A percentile compares a stretch with the other conserved stretches of the same genome.
These are phyloP conservation scores for Naumovozyma baii DNA, from an alignment of 805 yeast genomes.

Conservation along the genomic window DNA sequence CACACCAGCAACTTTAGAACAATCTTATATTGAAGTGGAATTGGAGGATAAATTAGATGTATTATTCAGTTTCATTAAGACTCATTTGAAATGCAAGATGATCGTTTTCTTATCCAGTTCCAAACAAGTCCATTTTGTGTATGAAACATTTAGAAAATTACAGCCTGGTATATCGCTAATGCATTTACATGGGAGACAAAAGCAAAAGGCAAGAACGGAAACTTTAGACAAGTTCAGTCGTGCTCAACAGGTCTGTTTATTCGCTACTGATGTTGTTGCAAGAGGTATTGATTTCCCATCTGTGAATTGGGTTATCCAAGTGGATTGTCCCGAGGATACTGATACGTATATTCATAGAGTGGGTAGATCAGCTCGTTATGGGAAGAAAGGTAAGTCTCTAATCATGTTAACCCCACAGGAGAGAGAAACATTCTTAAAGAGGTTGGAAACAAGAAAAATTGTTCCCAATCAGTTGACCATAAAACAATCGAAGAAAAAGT, in stretches of 20 bases:
- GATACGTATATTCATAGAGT: conserved; percentile 88
- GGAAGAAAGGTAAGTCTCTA: conserved; percentile 72
- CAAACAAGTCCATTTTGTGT: conserved; percentile 83
- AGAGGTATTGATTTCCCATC: conserved; percentile 89
- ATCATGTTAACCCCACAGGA: conserved; percentile 79
- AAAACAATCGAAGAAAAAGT: conserved; percentile 58
- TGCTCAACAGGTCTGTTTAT: conserved; percentile 69
- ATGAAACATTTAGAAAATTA: conserved; percentile 74
- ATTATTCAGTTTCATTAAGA: conserved; percentile 75
- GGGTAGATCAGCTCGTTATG: conserved; percentile 84
- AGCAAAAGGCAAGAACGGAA: conserved; percentile 81
- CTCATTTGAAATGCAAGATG: conserved; percentile 72
- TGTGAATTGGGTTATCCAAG: conserved; percentile 89
- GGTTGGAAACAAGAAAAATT: conserved; percentile 53
- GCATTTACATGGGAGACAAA: conserved; percentile 83
- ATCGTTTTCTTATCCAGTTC: conserved; percentile 80
- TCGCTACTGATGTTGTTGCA: conserved; percentile 88
- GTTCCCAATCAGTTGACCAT: conserved; percentile 66
- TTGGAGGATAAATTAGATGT: conserved; percentile 77
- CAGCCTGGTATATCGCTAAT: conserved; percentile 87
- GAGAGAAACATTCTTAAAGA: conserved; percentile 61
- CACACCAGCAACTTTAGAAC: conserved; percentile 81
- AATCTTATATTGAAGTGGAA: conserved; percentile 63
- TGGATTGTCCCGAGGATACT: conserved; percentile 84
- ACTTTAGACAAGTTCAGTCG: conserved; percentile 68